phyloP scores from a whole-genome alignment of 2,329 filamentous ascomycete genomes.

The Trichoderma polysporum region DNA sequence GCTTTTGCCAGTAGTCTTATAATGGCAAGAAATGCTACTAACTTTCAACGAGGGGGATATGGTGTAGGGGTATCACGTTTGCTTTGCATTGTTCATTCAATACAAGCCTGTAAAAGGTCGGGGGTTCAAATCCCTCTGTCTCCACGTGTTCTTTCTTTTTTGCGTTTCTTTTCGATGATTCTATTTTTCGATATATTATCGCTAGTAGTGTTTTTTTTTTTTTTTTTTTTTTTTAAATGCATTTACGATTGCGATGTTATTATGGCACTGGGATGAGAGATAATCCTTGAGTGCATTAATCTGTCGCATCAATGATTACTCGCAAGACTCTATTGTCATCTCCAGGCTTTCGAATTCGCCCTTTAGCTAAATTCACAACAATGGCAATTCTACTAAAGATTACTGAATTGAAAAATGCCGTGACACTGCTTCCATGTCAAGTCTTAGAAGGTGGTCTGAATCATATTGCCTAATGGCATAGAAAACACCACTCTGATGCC shows the following conservation, averaged over 20 bases:
- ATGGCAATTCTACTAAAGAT: too few relatives aligned
- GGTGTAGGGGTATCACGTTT: conserved; percentile 22
- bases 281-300: too few relatives aligned
- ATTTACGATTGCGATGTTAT: neutral
- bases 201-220: neutral
- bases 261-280: too few relatives aligned
- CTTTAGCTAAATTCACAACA: too few relatives aligned
- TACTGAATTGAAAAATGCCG: too few relatives aligned
- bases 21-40: neutral
- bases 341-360: too few relatives aligned
- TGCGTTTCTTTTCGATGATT: neutral
- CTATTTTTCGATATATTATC: neutral
- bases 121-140: conserved; percentile 23
- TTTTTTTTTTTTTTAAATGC: neutral
- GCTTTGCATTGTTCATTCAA: conserved; percentile 21
- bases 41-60: conserved; percentile 15
- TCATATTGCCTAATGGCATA: too few relatives aligned
- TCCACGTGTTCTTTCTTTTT: conserved; percentile 20
- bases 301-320: too few relatives aligned
- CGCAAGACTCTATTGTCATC: too few relatives aligned
- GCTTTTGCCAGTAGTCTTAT: neutral
- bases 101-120: conserved; percentile 21
- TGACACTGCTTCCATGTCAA: too few relatives aligned
- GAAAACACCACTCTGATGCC: too few relatives aligned
- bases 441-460: too few relatives aligned